phyloP scores from a whole-genome alignment of 2,329 filamentous ascomycete species.

The Botryotinia globosa region DNA sequence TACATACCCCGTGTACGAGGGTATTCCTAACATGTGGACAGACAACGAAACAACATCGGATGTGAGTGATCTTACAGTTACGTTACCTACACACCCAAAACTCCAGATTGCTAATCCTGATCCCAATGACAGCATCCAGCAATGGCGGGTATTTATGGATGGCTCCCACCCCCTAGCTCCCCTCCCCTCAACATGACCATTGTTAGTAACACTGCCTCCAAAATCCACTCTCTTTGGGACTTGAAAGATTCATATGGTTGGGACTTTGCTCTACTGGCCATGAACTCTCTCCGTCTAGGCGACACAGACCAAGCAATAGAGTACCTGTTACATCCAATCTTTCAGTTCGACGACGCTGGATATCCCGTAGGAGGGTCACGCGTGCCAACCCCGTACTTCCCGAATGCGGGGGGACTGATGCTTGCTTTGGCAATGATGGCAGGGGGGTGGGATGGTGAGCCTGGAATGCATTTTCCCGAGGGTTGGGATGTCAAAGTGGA shows the following conservation, averaged over 20 bases:
- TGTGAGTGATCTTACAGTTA: background rate
- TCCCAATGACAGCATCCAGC: conserved; percentile 45
- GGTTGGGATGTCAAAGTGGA: conserved; percentile 50
- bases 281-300: conserved; percentile 45
- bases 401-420: conserved; percentile 49
- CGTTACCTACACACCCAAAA: background rate
- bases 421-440: conserved; percentile 56
- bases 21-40: conserved; percentile 46
- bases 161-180: conserved; percentile 41
- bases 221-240: conserved; percentile 44
- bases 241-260: conserved; percentile 46
- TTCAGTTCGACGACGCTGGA: conserved; percentile 55
- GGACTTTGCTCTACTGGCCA: conserved; percentile 48
- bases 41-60: conserved; percentile 19
- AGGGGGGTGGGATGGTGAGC: conserved; percentile 52
- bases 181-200: conserved; percentile 41
- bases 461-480: conserved; percentile 48
- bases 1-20: conserved; percentile 55
- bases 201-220: conserved; percentile 41
- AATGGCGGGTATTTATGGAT: conserved; percentile 46
- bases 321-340: conserved; percentile 48
- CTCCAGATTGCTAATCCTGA: background rate
- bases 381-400: conserved; percentile 58
- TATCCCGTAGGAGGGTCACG: conserved; percentile 52
- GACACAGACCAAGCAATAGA: conserved; percentile 44